Evolutionary conservation across 257 asterid genomes (phyloP).

Genomic region (Nicotiana sylvestris): DNA sequence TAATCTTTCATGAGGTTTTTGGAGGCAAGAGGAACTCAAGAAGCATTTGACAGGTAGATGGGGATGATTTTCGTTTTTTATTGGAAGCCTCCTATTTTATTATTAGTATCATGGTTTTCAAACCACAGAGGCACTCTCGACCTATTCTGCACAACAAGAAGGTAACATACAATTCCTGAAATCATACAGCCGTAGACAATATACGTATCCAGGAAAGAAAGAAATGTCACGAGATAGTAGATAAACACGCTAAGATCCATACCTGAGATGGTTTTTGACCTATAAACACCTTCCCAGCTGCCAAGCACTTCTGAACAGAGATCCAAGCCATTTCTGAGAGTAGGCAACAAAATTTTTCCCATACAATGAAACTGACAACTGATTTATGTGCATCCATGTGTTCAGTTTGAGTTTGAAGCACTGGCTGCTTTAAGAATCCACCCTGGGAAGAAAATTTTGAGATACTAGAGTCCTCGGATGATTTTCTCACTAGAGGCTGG

Average conservation of each 20-base stretch:
- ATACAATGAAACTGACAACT: constrained; percentile 39
- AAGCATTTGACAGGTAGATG: neutral
- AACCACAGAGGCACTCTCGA: constrained; percentile 3
- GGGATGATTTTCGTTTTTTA: neutral
- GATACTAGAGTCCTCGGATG: constrained; percentile 31
- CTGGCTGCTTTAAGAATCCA: constrained; percentile 73
- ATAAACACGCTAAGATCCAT: constrained; percentile 15
- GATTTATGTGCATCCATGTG: constrained; percentile 30
- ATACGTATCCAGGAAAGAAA: constrained; percentile 13
- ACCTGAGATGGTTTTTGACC: constrained; percentile 80
- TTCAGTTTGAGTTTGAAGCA: constrained; percentile 33
- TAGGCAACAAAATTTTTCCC: constrained; percentile 69
- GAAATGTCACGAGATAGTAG: constrained; percentile 5
- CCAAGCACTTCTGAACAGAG: constrained; percentile 68
- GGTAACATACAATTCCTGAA: neutral
- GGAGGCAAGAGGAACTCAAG: neutral
- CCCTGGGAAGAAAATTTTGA: constrained; percentile 62
- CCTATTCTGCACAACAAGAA: neutral
- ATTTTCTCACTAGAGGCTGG: constrained; percentile 22
- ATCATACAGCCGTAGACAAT: neutral
- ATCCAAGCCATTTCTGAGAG: constrained; percentile 74
- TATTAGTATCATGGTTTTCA: constrained; percentile 1
- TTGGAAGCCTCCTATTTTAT: neutral
- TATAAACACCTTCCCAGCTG: constrained; percentile 71
- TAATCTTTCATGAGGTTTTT: neutral